Evolutionary conservation across 495 filamentous ascomycete genomes (phyloP), one percentile per base, ranked within the genome.

Genomic region (Massariosphaeria phaeospora): DNA sequence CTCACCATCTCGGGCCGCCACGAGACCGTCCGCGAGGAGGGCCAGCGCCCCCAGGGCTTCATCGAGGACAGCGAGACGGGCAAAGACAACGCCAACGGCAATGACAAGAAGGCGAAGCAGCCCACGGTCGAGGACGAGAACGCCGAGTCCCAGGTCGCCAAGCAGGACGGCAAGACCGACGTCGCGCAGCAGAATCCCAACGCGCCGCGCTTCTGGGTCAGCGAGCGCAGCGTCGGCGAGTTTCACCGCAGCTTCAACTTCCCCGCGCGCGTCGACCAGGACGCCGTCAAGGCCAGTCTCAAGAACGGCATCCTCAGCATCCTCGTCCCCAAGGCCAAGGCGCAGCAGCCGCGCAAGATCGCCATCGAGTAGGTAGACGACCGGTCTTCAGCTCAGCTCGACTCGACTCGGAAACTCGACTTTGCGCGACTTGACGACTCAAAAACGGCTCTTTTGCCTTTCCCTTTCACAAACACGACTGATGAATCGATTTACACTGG

Each of bases 181-280:
- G 48, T 27, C 17, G 52, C 57, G 61, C 17, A 70, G 46, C 50
- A 68, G 56, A 42, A 65, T 42, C 61, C 72, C 62, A 69, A 74
- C 3, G 48, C 69, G 38, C 70, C 72, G 64, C 83, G 80, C 70
- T 95, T 84, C 74, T 93, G 87, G 88, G 76, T 85, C 36, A 76
- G 77, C 23, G 91, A 97, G 77, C 85, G 91, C 60, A 81, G 74
- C 7, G 72, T 88, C 46, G 91, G 91, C 59, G 76, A 85, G 46
- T 97, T 96, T 76, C 75, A 80, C 30, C 81, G 90, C 48, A 75
- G 73, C 23, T 96, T 96, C 75, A 79, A 66, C 48, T 95, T 97
- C 76, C 80, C 88, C 0, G 68, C 67, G 7, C 76, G 79, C 10
- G 78, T 96, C 29, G 82, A 96, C 67, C 82, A 88, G 59, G 85